Evolutionary conservation across 768 basidiomycete genomes (phyloP).

Genomic region (Lyophyllum shimeji): DNA sequence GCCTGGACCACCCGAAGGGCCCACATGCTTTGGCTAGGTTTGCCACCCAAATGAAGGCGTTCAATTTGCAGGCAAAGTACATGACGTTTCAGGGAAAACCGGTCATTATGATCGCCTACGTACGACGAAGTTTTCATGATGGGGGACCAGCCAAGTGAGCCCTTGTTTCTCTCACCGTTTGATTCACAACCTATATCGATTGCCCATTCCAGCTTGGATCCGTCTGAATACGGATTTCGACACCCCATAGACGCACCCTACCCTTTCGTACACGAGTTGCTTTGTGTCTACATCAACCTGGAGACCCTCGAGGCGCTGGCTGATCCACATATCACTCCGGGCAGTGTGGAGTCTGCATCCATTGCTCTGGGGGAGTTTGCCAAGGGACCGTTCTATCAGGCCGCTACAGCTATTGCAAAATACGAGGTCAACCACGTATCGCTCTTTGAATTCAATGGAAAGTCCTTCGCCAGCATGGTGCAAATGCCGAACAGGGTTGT

Average conservation of each 20-base stretch:
- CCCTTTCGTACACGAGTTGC: conserved; percentile 44
- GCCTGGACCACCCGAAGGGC: conserved; percentile 53
- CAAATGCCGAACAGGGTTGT: conserved; percentile 41
- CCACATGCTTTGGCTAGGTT: conserved; percentile 48
- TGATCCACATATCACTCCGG: conserved; percentile 38
- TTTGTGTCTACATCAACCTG: conserved; percentile 41
- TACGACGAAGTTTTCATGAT: conserved; percentile 35
- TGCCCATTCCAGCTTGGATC: conserved; percentile 30
- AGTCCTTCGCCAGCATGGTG: conserved; percentile 41
- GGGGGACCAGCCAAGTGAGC: conserved; percentile 18
- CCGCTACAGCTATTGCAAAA: conserved; percentile 36
- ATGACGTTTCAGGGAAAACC: conserved; percentile 40
- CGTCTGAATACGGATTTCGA: conserved; percentile 34
- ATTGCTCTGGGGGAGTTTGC: conserved; percentile 30
- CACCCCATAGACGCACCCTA: conserved; percentile 41
- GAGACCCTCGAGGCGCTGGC: conserved; percentile 42
- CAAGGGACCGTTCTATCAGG: conserved; percentile 39
- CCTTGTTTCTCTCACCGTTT: neutral
- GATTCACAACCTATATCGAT: conserved; percentile 8
- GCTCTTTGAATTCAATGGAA: conserved; percentile 41
- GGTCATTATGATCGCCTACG: conserved; percentile 59
- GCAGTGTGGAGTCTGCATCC: conserved; percentile 32
- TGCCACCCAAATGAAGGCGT: conserved; percentile 50
- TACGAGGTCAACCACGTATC: conserved; percentile 36
- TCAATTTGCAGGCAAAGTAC: conserved; percentile 60